Base-by-base conservation (phyloP, 1,284 basidiomycete genomes). In the Sporisorium scitamineum region DNA sequence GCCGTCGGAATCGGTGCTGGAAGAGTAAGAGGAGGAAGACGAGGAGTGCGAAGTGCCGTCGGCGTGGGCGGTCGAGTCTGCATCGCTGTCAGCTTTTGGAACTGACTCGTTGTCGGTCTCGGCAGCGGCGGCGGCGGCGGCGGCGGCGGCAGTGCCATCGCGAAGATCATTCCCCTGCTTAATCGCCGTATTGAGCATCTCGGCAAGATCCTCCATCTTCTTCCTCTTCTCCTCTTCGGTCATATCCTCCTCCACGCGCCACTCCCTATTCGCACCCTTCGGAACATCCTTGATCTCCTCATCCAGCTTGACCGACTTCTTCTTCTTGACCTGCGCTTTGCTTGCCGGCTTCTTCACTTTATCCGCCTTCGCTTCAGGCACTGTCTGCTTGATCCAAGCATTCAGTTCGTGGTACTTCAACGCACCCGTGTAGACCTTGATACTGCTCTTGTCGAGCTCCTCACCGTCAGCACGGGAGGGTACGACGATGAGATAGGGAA, bases 391-490 rank as follows among this genome's bases (percentile, higher is more conserved):
- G 42, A 84, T 69, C 83, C 83, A 85, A 11, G 34, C 55, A 42
- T 79, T 72, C 29, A 85, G 70, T 39, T 70, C 66, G 62, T 72
- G 65, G 53, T 84, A 83, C 59, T 80, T 79, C 59, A 84, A 63
- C 31, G 72, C 54, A 26, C 83, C 82, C 5, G 53, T 65, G 56
- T 84, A 85, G 42, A 51, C 69, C 50, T 77, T 73, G 62, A 82
- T 73, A 2, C 48, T 10, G 20, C 57, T 52, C 55, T 78, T 78
- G 39, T 70, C 70, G 1, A 75, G 41, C 16, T 72, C 56, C n/a
- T 61, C 55, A 2, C 48, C 68, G 4, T 72, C 63, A 3, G 34
- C 26, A 3, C 72, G 63, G 16, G 61, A 42, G 7, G 72, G 76
- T 8, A 84, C 60, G 9, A 82, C 70, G 56, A 82, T 68, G 37